A percentile compares a stretch with the other conserved stretches of the same genome.
phyloP scores from a whole-genome alignment of 257 asterid genomes.

The Solanum arcanum region DNA sequence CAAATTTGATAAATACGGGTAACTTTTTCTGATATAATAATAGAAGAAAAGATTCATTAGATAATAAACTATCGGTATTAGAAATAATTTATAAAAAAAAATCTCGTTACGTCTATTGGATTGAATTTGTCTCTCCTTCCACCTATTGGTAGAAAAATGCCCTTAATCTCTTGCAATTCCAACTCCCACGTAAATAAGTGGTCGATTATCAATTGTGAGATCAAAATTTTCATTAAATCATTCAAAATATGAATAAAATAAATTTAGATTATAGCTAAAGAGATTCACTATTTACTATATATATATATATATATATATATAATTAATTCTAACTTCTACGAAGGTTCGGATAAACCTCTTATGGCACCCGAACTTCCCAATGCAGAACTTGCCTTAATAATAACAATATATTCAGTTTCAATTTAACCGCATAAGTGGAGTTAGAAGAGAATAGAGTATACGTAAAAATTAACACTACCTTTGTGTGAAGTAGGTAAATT shows the following conservation, averaged over 20 bases:
- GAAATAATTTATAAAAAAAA: neutral
- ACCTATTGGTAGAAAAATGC: neutral
- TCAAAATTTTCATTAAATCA: neutral
- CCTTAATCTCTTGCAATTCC: neutral
- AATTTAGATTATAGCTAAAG: neutral
- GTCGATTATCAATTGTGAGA: neutral
- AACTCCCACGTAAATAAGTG: neutral
- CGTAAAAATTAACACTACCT: accelerated
- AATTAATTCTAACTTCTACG: neutral
- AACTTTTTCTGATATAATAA: no score
- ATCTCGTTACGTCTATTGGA: accelerated
- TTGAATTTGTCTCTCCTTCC: neutral
- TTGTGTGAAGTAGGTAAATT: neutral
- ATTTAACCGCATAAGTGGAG: neutral
- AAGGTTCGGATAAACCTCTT: neutral
- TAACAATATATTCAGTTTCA: accelerated
- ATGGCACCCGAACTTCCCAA: neutral
- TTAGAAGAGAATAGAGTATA: accelerated
- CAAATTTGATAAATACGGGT: neutral
- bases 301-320: neutral
- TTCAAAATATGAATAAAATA: neutral
- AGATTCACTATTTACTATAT: neutral
- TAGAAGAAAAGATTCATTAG: no score
- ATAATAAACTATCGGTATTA: neutral
- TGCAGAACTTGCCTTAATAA: neutral